These are phyloP conservation scores for Lenwebbia sp. DNA, from an alignment of 345 rosid species.

Conservation along the genomic window DNA sequence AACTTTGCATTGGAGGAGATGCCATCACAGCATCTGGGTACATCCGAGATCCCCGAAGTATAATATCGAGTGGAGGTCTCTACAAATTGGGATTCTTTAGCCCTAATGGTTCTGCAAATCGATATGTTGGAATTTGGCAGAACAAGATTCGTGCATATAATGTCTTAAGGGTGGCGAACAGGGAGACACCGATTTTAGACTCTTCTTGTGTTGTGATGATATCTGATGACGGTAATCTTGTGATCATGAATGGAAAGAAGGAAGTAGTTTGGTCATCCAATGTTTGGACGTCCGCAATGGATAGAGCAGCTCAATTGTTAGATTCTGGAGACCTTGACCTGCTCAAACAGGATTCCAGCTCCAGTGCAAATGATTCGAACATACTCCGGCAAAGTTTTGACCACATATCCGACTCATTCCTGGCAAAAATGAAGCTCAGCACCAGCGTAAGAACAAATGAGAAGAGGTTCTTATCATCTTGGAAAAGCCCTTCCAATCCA, in stretches of 20 bases:
- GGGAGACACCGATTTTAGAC: constrained; percentile 26
- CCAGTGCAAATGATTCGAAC: neutral
- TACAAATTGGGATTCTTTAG: constrained; percentile 50
- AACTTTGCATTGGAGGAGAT: constrained; percentile 13
- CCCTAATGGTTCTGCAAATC: constrained; percentile 22
- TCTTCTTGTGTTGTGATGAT: constrained; percentile 34
- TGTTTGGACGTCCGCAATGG: constrained; percentile 1
- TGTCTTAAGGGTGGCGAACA: constrained; percentile 48
- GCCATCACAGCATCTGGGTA: constrained; percentile 15
- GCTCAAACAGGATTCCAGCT: constrained; percentile 1
- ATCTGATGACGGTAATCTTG: constrained; percentile 34
- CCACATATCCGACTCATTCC: constrained; percentile 16
- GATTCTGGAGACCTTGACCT: constrained; percentile 45
- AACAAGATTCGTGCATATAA: constrained; percentile 6
- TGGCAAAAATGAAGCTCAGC: constrained; percentile 24
- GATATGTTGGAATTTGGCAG: constrained; percentile 55
- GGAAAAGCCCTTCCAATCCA: constrained; percentile 22
- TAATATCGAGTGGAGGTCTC: constrained; percentile 11
- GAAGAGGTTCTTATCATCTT: constrained; percentile 5
- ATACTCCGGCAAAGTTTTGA: constrained; percentile 50
- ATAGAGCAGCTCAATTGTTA: constrained; percentile 19
- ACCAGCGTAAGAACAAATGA: neutral
- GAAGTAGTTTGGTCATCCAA: constrained; percentile 43
- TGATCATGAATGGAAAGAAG: constrained; percentile 1
- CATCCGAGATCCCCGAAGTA: constrained; percentile 26